phyloP scores from a whole-genome alignment of 441 rosid genomes.

The Capsella rubella region DNA sequence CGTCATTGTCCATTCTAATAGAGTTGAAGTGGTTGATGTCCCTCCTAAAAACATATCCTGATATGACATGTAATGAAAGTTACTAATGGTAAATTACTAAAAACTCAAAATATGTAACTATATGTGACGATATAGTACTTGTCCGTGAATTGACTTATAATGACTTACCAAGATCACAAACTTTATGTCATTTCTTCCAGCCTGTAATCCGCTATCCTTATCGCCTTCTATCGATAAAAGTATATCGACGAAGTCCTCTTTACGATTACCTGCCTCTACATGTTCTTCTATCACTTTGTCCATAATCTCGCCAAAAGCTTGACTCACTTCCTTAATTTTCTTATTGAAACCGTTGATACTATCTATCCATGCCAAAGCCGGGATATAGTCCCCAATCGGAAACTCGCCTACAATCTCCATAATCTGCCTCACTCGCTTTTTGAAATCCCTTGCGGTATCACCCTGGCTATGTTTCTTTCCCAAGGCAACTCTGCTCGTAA shows the following conservation, averaged over 20 bases:
- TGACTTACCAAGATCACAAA: constrained; percentile 19
- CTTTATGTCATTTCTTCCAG: constrained; percentile 19
- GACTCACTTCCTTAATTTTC: constrained; percentile 1
- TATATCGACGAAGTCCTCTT: constrained; percentile 20
- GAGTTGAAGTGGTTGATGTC: constrained; percentile 16
- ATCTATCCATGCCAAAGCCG: constrained; percentile 33
- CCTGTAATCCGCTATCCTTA: neutral
- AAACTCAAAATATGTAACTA: neutral
- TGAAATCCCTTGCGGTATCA: constrained; percentile 19
- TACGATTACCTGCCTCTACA: neutral
- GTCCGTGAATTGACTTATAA: no score
- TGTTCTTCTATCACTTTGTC: constrained; percentile 37
- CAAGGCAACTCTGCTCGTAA: constrained; percentile 47
- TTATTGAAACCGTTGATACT: neutral
- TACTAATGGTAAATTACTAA: neutral
- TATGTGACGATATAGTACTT: neutral
- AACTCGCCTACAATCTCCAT: constrained; percentile 28
- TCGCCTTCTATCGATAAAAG: constrained; percentile 23
- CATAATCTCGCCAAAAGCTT: constrained; percentile 1
- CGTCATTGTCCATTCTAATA: constrained; percentile 35
- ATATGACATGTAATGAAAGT: neutral
- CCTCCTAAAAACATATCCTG: constrained; percentile 34
- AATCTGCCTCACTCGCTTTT: constrained; percentile 19
- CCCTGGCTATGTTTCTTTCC: constrained; percentile 38
- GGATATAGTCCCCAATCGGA: constrained; percentile 26